phyloP scores from a whole-genome alignment of 208 protist genomes.

The Crithidia mellificae region DNA sequence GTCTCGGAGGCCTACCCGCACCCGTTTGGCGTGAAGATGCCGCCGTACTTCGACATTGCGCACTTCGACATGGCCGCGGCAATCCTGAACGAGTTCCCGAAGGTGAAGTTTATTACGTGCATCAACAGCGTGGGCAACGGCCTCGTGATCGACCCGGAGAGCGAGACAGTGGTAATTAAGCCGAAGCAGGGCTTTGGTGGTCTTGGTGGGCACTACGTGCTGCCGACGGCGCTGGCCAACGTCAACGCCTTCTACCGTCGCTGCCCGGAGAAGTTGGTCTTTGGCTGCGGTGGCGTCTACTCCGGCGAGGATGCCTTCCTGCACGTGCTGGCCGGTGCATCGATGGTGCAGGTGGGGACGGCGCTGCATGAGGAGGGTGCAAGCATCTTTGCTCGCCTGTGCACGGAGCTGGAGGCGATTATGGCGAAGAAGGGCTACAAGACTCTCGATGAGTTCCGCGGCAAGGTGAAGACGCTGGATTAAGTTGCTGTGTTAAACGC shows the following conservation, averaged over 20 bases:
- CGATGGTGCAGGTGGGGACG: slow-evolving; percentile 87
- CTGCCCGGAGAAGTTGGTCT: slow-evolving; percentile 77
- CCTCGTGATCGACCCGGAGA: slow-evolving; percentile 83
- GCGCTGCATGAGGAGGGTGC: slow-evolving; percentile 80
- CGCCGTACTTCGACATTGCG: slow-evolving; percentile 90
- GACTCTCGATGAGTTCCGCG: slow-evolving; percentile 83
- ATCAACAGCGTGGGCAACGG: slow-evolving; percentile 91
- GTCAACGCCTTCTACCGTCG: slow-evolving; percentile 88
- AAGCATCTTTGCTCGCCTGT: slow-evolving; percentile 74
- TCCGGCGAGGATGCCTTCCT: slow-evolving; percentile 83
- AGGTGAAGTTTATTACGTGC: slow-evolving; percentile 84
- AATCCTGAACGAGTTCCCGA: slow-evolving; percentile 82
- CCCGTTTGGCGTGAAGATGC: slow-evolving; percentile 90
- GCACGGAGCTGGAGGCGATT: slow-evolving; percentile 62
- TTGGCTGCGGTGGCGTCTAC: slow-evolving; percentile 88
- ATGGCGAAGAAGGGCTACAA: slow-evolving; percentile 89
- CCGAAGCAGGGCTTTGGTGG: slow-evolving; percentile 90
- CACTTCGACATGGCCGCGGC: slow-evolving; percentile 84
- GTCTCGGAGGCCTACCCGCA: slow-evolving; percentile 67
- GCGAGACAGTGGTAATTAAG: slow-evolving; percentile 81
- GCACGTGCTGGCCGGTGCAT: slow-evolving; percentile 82
- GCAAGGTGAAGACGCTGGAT: slow-evolving; percentile 81
- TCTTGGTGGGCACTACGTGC: slow-evolving; percentile 76
- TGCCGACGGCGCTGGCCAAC: slow-evolving; percentile 90
- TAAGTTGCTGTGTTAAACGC: too few relatives aligned